Evolutionary conservation across 164 flowering plant genomes (phyloP).

Genomic region (Sextonia rubra): DNA sequence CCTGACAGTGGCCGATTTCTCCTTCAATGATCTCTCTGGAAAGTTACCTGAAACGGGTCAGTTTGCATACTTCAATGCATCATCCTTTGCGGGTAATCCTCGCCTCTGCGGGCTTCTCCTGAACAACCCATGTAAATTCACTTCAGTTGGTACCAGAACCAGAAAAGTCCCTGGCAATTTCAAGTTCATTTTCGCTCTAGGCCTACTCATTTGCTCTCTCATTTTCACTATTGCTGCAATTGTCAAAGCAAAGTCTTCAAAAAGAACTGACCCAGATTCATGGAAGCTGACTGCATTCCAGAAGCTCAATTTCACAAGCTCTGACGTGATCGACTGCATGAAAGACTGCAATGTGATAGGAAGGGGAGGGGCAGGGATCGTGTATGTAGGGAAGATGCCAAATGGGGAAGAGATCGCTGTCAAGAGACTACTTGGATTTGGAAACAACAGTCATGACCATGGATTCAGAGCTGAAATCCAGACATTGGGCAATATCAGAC

Average conservation of each 20-base stretch:
- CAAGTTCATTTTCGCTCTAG: conserved; percentile 55
- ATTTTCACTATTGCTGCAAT: conserved; percentile 43
- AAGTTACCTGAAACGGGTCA: conserved; percentile 51
- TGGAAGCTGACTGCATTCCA: conserved; percentile 80
- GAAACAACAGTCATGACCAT: conserved; percentile 58
- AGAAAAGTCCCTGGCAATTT: conserved; percentile 31
- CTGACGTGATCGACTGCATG: conserved; percentile 54
- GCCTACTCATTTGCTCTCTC: conserved; percentile 46
- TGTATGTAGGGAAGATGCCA: conserved; percentile 54
- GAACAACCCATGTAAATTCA: conserved; percentile 34
- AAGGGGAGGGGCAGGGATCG: conserved; percentile 74
- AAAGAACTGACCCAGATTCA: conserved; percentile 21
- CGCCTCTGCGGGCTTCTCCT: conserved; percentile 42
- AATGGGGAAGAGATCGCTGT: conserved; percentile 64
- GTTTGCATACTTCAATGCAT: conserved; percentile 45
- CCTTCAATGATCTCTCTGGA: conserved; percentile 63
- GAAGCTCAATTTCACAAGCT: conserved; percentile 42
- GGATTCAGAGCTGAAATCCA: conserved; percentile 68
- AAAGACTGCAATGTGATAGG: conserved; percentile 65
- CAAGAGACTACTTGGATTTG: conserved; percentile 47
- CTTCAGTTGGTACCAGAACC: conserved; percentile 18
- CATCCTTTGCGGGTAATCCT: conserved; percentile 61
- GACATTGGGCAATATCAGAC: conserved; percentile 57
- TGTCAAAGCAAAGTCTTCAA: conserved; percentile 30
- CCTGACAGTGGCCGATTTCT: conserved; percentile 66